Evolutionary conservation across 495 filamentous ascomycete species (phyloP).

Genomic region (Aspergillus affinis): DNA sequence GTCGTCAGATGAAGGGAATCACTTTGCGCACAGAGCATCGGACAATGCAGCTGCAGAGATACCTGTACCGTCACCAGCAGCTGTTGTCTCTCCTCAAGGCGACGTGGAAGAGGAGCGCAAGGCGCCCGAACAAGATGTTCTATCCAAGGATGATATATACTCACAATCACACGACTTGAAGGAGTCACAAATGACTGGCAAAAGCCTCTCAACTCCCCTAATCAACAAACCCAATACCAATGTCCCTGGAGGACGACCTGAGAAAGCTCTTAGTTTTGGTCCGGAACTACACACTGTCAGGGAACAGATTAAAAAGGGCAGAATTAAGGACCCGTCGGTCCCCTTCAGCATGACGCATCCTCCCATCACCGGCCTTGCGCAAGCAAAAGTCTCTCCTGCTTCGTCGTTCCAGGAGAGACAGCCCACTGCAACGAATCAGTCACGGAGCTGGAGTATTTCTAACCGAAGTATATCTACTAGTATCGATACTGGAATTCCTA

Average conservation of each 20-base stretch:
- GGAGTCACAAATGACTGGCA: constrained; percentile 13
- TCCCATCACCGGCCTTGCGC: constrained; percentile 49
- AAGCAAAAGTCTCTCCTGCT: constrained; percentile 37
- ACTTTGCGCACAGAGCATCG: constrained; percentile 30
- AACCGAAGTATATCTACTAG: constrained; percentile 49
- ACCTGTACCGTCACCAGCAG: constrained; percentile 45
- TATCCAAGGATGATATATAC: constrained; percentile 14
- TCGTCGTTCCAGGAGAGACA: constrained; percentile 23
- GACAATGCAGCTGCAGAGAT: constrained; percentile 35
- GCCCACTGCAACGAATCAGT: constrained; percentile 25
- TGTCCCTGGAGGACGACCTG: constrained; percentile 6
- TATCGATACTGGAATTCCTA: constrained; percentile 33
- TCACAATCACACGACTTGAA: constrained; percentile 13
- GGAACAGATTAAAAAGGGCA: constrained; percentile 24
- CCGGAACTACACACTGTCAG: constrained; percentile 28
- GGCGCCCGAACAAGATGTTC: constrained; percentile 16
- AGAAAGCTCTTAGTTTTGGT: constrained; percentile 24
- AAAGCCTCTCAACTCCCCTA: constrained; percentile 14
- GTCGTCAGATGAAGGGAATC: background rate
- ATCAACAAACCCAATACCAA: constrained; percentile 13
- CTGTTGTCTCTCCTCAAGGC: constrained; percentile 48
- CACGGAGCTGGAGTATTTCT: constrained; percentile 67
- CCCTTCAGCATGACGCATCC: constrained; percentile 39
- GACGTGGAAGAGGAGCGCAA: constrained; percentile 27
- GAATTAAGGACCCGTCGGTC: constrained; percentile 31